A percentile compares a stretch with the other conserved stretches of the same genome.
These are phyloP conservation scores for Myriosclerotinia curreyana DNA, from an alignment of 2,329 filamentous ascomycete species.

Conservation along the genomic window DNA sequence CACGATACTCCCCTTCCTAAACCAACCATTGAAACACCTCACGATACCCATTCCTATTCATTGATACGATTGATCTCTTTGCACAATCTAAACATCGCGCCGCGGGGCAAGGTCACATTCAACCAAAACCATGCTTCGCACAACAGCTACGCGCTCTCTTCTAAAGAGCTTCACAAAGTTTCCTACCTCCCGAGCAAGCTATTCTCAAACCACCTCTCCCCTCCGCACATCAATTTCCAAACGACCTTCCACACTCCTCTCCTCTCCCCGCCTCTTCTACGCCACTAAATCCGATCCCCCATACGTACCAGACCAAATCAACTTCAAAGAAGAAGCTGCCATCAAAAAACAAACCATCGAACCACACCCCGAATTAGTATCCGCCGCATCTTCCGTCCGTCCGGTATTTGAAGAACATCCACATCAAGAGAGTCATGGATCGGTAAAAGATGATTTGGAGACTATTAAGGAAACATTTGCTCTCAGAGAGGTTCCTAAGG, in stretches of 20 bases:
- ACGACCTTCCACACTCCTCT: constrained; percentile 29
- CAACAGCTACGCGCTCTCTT: constrained; percentile 35
- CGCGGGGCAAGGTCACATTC: constrained; percentile 33
- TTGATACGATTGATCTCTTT: constrained; percentile 25
- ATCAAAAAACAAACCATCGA: constrained; percentile 55
- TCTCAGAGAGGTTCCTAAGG: constrained; percentile 61
- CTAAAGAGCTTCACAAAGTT: constrained; percentile 34
- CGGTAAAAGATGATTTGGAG: constrained; percentile 55
- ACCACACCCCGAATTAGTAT: constrained; percentile 58
- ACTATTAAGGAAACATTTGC: constrained; percentile 68
- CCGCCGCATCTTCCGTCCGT: constrained; percentile 54
- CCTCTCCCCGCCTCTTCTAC: constrained; percentile 46
- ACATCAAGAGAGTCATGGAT: constrained; percentile 45
- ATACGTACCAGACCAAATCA: constrained; percentile 43
- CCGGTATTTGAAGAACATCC: constrained; percentile 47
- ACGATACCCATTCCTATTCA: constrained; percentile 8
- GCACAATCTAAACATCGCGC: constrained; percentile 27
- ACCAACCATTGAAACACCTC: constrained; percentile 14
- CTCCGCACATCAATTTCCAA: constrained; percentile 30
- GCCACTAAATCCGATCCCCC: constrained; percentile 37
- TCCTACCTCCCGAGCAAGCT: constrained; percentile 31
- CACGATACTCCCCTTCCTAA: not conserved
- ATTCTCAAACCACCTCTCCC: constrained; percentile 32
- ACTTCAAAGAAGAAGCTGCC: constrained; percentile 55
- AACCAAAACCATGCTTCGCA: constrained; percentile 36